A percentile compares a stretch with the other conserved stretches of the same genome.
Conservation (phyloP, 192 early-diverging fungal genomes). For the Coemansia sp. region DNA sequence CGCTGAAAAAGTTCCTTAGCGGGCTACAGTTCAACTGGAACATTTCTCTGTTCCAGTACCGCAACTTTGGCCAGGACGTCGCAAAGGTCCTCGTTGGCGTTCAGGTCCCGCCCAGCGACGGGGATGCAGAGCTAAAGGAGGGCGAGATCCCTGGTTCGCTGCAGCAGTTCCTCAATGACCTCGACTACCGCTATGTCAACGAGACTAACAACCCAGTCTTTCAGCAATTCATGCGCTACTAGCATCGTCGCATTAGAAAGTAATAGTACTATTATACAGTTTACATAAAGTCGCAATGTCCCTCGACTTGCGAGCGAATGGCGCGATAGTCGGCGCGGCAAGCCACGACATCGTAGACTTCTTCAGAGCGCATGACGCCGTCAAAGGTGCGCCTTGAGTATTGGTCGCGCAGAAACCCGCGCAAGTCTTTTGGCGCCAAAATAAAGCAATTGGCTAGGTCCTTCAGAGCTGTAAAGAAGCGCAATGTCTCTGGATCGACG, state of each 20-base stretch:
- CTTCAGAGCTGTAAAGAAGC: conserved; percentile 54
- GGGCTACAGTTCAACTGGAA: conserved; percentile 70
- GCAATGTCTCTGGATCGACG: conserved; percentile 38
- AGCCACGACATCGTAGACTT: conserved; percentile 56
- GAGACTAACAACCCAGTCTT: conserved; percentile 92
- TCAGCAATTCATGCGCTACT: conserved; percentile 73
- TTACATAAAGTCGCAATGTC: conserved; percentile 58
- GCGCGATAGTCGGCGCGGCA: conserved; percentile 53
- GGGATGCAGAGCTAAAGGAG: conserved; percentile 17
- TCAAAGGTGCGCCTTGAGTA: conserved; percentile 53
- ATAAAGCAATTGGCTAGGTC: conserved; percentile 57
- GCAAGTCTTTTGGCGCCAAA: conserved; percentile 49
- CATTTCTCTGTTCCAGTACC: conserved; percentile 94
- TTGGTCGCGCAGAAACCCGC: conserved; percentile 47
- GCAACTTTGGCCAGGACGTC: conserved; percentile 95
- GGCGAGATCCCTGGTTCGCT: conserved; percentile 57
- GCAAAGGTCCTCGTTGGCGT: conserved; percentile 92
- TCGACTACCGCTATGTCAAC: conserved; percentile 87
- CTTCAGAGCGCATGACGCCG: conserved; percentile 55
- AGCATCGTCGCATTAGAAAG: neutral
- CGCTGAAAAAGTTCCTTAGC: conserved; percentile 81
- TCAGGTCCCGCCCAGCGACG: conserved; percentile 76
- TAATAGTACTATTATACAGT: neutral
- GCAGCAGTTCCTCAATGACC: conserved; percentile 73
- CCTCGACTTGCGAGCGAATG: conserved; percentile 53